Evolutionary conservation across 202 grass and related monocot species (phyloP), one percentile per base, ranked within the genome.

Genomic region (Saccharum hybrid): DNA sequence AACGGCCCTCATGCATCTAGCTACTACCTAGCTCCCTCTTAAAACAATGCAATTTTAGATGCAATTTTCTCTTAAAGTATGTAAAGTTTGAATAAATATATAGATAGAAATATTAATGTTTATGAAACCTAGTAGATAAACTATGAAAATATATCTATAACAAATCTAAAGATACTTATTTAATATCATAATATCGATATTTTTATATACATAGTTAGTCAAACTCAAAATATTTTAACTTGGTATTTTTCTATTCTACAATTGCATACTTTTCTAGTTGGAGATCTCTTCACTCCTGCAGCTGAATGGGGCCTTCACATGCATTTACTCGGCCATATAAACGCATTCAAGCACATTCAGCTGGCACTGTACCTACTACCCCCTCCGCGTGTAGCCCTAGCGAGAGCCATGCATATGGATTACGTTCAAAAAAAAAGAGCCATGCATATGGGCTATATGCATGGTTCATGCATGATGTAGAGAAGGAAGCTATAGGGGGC

Each of bases 311-410:
- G 33, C 34, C 76, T 72, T 72, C 69, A 72, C 41, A 72, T 72
- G 41, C 72, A 84, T 81, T 88, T 88, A 88, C 63, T 88, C 34
- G 41, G 12, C 22, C 69, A 48, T 40, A 10, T 49, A 57, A 57
- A 23, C 43, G 10, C 68, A 83, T 81, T 85, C 61, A 88, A 76
- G 42, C 76, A 67, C 62, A 38, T 69, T 80, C 86, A 88, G 63
- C 66, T n/a, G 66, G 78, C 31, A 33, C 31, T 4, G 31, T 33
- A 33, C 31, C 31, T 33, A 33, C 31, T 33, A 33, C 31, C 31
- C 31, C 31, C 31, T 33, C 31, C 31, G 31, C 31, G 31, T 33
- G 0, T 30, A 6, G 23, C 3, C 1, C 37, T 64, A 45, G 46
- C 3, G 9, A 48, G 42, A 23, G 40, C 59, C n/a, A 15, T 18